Base-by-base conservation (phyloP, 495 filamentous ascomycete genomes). In the Aspergillus homomorphus region DNA sequence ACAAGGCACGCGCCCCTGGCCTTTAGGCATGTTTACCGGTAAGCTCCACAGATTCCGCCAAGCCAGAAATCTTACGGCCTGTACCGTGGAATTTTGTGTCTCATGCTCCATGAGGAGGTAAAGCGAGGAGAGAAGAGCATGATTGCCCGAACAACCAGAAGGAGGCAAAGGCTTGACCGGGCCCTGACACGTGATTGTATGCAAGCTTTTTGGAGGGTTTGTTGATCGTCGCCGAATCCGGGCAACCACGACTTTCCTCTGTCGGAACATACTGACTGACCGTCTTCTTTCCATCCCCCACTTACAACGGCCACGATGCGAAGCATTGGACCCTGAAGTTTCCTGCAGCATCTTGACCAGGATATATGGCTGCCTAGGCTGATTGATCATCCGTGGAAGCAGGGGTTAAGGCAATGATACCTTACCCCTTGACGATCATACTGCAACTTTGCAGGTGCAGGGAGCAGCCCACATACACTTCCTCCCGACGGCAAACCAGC, bases 61-160 rank as follows among this genome's bases (percentile, higher is more conserved):
- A 24, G 48, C 14, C 12, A 51, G 48, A 51, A 51, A 51, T 51
- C 48, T 30, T 51, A 28, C 48, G 48, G 48, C 48, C 48, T 51
- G 48, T 51, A 16, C 48, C 48, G 48, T 51, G 48, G 48, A 51
- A 51, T 51, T 12, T 51, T 51, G 48, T 51, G 48, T 51, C 48
- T 51, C 48, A 51, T 51, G 24, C 48, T 51, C 48, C 7, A 24
- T 16, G 22, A 51, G 48, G 48, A 51, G 9, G 28, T 38, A 18
- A 51, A 15, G 48, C 28, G 22, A 51, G 48, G 48, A 18, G 48
- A 48, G 45, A 6, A 51, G 23, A 38, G 33, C 4, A 38, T 28
- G 26, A 28, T 28, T 3, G 26, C 9, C 7, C 12, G 16, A 51
- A 30, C 28, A 51, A 18, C 24, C 23, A 23, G 23, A 51, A 51